phyloP scores from a whole-genome alignment of 148 eudicot species.

The Dysphania ambrosioides region DNA sequence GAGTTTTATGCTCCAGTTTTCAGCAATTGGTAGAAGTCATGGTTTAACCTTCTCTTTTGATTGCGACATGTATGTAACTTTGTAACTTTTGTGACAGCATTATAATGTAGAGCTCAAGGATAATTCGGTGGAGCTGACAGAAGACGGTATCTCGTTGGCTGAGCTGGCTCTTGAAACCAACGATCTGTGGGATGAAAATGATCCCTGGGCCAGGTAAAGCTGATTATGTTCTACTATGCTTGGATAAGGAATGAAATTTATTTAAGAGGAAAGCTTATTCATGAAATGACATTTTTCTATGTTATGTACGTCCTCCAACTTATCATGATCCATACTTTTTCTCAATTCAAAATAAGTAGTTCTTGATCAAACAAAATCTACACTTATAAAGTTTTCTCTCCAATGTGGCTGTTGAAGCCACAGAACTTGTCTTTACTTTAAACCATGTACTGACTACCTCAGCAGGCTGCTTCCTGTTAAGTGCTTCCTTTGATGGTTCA shows the following conservation, averaged over 20 bases:
- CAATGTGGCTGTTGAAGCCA: not conserved
- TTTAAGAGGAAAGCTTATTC: not conserved
- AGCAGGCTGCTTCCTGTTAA: not conserved
- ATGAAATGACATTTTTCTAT: not conserved
- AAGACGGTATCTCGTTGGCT: constrained; percentile 83
- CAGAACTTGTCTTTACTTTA: not conserved
- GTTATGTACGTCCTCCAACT: not conserved
- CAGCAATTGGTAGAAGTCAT: constrained; percentile 1
- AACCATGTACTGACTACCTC: not conserved
- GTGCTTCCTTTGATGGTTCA: constrained; percentile 1
- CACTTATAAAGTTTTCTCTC: not conserved
- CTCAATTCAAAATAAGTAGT: not conserved
- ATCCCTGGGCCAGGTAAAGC: constrained; percentile 98
- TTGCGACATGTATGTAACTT: constrained; percentile 2
- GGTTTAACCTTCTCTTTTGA: constrained; percentile 5
- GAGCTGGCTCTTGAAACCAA: constrained; percentile 94
- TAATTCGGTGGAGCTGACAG: constrained; percentile 91
- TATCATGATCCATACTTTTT: not conserved
- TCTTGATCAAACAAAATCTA: not conserved
- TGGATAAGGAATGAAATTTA: not conserved
- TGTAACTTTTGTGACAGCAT: constrained; percentile 49
- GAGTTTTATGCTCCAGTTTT: constrained; percentile 28
- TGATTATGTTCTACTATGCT: constrained; percentile 4
- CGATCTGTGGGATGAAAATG: constrained; percentile 97
- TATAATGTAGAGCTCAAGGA: constrained; percentile 88